These are phyloP conservation scores for Oryza brachyantha DNA, from an alignment of 176 grass and related monocot genomes.

Conservation along the genomic window DNA sequence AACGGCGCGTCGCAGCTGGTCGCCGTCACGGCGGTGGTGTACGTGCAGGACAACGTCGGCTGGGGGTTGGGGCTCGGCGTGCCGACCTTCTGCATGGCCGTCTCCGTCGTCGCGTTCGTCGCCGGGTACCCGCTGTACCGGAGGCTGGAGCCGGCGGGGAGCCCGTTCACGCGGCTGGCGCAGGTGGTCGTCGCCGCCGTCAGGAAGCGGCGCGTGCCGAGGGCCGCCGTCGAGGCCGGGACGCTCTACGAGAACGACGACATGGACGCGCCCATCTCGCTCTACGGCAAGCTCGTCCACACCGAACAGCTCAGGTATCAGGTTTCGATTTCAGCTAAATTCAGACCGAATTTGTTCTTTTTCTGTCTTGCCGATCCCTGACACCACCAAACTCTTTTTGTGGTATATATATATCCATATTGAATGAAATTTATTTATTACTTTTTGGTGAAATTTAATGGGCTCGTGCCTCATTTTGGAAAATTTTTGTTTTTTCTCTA, in stretches of 20 bases:
- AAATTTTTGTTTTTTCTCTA: too few relatives aligned
- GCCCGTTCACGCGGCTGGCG: constrained; percentile 68
- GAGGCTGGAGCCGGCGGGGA: constrained; percentile 32
- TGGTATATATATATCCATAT: background rate
- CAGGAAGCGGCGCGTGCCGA: constrained; percentile 47
- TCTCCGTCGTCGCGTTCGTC: constrained; percentile 64
- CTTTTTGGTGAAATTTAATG: background rate
- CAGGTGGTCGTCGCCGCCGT: constrained; percentile 66
- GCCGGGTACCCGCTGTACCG: constrained; percentile 64
- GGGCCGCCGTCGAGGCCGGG: background rate
- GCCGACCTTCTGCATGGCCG: constrained; percentile 59
- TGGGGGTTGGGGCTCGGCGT: constrained; percentile 87
- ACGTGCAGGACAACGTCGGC: constrained; percentile 81
- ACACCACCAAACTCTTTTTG: background rate
- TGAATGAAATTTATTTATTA: background rate
- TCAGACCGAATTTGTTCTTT: background rate
- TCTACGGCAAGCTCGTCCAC: constrained; percentile 82
- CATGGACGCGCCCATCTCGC: constrained; percentile 58
- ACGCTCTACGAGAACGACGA: constrained; percentile 67
- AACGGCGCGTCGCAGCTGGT: constrained; percentile 71
- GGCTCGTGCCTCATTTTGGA: background rate
- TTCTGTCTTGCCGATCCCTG: background rate
- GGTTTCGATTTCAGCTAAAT: background rate
- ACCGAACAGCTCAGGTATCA: constrained; percentile 68
- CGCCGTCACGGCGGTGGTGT: constrained; percentile 76